A percentile compares a stretch with the other conserved stretches of the same genome.
phyloP scores from a whole-genome alignment of 371 early-diverging fungal genomes.

The Mortierella sp. region DNA sequence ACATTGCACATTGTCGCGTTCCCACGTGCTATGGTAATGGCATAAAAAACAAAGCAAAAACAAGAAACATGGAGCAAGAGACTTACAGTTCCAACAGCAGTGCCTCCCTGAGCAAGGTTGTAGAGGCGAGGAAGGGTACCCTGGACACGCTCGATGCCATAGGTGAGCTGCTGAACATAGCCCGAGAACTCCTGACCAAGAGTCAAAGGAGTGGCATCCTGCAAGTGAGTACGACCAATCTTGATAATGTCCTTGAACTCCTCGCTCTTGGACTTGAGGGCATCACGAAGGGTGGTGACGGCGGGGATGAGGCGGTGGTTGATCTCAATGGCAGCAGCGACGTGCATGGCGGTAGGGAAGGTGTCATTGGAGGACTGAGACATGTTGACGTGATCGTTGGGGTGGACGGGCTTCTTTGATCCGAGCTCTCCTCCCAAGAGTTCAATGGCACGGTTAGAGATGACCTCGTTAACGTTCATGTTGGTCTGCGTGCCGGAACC shows the following conservation, averaged over 20 bases:
- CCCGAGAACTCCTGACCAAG: conserved; percentile 98
- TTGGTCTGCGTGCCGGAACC: conserved; percentile 98
- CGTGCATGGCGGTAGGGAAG: conserved; percentile 99
- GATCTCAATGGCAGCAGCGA: conserved; percentile 89
- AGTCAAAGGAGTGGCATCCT: conserved; percentile 97
- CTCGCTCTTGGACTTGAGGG: conserved; percentile 78
- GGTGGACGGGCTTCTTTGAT: conserved; percentile 93
- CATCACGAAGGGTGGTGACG: conserved; percentile 78
- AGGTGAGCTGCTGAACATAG: conserved; percentile 88
- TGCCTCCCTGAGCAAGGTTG: conserved; percentile 95
- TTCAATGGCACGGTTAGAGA: conserved; percentile 97
- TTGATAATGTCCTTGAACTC: conserved; percentile 92
- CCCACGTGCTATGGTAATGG: conserved; percentile 8
- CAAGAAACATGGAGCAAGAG: not conserved
- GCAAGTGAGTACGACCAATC: conserved; percentile 95
- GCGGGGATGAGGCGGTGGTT: conserved; percentile 85
- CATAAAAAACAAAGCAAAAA: not conserved
- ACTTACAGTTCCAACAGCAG: conserved; percentile 94
- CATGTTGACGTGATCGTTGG: conserved; percentile 98
- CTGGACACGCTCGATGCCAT: conserved; percentile 88
- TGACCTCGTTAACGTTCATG: conserved; percentile 96
- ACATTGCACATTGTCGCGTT: conserved; percentile 2
- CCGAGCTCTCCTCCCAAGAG: conserved; percentile 92
- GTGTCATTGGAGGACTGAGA: conserved; percentile 97
- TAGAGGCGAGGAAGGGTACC: conserved; percentile 84